A percentile compares a stretch with the other conserved stretches of the same genome.
Conservation (phyloP, 208 protist genomes). For the Naegleria lovaniensis region DNA sequence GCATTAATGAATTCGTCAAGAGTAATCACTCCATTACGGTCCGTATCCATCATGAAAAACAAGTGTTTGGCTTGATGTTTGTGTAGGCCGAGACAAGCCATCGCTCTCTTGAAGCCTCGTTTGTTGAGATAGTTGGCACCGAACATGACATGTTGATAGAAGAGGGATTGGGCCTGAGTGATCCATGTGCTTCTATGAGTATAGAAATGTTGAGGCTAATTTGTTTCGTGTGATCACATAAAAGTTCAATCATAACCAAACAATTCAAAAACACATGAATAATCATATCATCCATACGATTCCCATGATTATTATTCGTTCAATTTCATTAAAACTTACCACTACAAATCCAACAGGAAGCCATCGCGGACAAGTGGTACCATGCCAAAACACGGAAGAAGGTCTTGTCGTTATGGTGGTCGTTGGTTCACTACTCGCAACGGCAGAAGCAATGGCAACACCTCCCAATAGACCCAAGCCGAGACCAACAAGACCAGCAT, state of each 20-base stretch:
- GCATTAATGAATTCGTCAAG: background rate
- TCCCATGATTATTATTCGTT: too few species aligned
- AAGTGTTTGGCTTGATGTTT: slow-evolving; percentile 2
- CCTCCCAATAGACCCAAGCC: background rate
- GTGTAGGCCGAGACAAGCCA: background rate
- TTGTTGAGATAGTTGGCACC: background rate
- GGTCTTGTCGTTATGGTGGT: background rate
- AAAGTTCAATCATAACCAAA: background rate
- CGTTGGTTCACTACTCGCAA: background rate
- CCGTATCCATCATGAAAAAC: background rate
- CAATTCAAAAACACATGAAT: too few species aligned
- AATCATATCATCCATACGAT: too few species aligned
- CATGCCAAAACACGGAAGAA: background rate
- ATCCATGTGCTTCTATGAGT: background rate
- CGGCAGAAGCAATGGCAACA: background rate
- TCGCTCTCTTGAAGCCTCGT: background rate
- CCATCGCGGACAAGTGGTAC: background rate
- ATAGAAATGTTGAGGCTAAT: background rate
- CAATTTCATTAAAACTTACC: background rate
- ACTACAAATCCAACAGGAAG: background rate
- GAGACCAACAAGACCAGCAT: background rate
- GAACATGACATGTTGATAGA: background rate
- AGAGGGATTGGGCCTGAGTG: background rate
- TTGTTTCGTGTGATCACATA: too few species aligned
- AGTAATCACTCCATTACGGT: background rate